Conservation (phyloP, 495 filamentous ascomycete genomes). For the Penicillium daleae region DNA sequence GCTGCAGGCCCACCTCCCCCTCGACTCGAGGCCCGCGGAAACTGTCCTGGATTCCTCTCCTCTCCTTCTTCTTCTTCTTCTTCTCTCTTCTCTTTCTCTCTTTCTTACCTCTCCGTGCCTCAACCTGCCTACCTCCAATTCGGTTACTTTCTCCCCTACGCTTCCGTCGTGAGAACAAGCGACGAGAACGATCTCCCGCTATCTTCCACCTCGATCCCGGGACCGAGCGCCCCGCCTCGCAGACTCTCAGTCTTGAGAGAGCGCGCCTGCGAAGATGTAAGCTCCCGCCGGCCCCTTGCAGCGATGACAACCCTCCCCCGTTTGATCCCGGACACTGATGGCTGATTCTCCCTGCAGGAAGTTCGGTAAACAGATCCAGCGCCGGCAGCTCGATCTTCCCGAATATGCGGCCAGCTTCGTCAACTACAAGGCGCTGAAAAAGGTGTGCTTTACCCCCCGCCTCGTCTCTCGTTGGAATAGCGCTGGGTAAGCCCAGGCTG, state of each 20-base stretch:
- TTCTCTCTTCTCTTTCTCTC: conserved; percentile 7
- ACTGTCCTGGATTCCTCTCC: conserved; percentile 5
- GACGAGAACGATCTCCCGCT: background rate
- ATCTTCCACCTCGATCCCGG: conserved; percentile 20
- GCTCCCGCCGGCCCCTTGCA: conserved; percentile 16
- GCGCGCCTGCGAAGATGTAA: conserved; percentile 39
- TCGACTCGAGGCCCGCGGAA: conserved; percentile 17
- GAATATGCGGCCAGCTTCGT: conserved; percentile 99
- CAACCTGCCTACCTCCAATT: background rate
- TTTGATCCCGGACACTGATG: background rate
- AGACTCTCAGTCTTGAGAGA: conserved; percentile 7
- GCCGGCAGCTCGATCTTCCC: conserved; percentile 95
- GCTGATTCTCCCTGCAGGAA: conserved; percentile 65
- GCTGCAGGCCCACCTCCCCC: conserved; percentile 19
- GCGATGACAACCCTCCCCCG: background rate
- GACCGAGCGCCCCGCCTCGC: conserved; percentile 25
- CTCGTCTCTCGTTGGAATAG: background rate
- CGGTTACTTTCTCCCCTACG: background rate
- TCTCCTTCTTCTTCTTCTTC: conserved; percentile 7
- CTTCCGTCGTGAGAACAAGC: background rate
- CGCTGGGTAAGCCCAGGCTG: background rate
- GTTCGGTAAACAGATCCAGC: conserved; percentile 99
- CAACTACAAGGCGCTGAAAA: conserved; percentile 98
- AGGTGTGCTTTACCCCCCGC: conserved; percentile 58
- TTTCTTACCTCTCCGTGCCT: background rate